A percentile compares a stretch with the other conserved stretches of the same genome.
These are phyloP conservation scores for Acanthamoeba castellanii DNA, from an alignment of 208 protist genomes.

Conservation along the genomic window DNA sequence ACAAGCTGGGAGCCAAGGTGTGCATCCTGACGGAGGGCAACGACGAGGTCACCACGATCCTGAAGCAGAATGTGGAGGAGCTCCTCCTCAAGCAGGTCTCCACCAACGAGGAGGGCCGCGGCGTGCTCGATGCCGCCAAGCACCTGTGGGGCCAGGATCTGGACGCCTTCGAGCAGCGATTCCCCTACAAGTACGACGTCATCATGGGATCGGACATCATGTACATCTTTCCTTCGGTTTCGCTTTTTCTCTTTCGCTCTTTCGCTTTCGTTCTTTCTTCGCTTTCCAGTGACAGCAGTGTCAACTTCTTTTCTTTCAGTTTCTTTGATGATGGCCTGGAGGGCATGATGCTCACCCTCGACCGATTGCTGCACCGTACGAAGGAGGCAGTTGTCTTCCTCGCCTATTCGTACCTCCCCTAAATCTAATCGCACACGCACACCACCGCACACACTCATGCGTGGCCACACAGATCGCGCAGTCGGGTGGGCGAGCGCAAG, in stretches of 20 bases:
- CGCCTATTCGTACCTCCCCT: neutral
- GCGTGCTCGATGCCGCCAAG: neutral
- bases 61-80: neutral
- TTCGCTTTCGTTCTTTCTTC: no score
- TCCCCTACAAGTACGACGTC: constrained; percentile 2
- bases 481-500: constrained; percentile 24
- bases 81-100: no score
- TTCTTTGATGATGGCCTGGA: constrained; percentile 18
- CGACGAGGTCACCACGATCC: neutral
- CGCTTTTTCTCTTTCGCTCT: neutral
- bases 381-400: neutral
- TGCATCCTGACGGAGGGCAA: constrained; percentile 35
- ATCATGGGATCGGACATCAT: constrained; percentile 32
- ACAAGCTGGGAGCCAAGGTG: neutral
- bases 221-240: neutral
- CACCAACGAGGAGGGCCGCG: neutral
- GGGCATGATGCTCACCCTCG: neutral
- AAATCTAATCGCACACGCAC: no score
- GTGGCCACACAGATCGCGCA: neutral
- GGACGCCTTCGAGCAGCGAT: neutral
- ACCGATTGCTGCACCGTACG: neutral
- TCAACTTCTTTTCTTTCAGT: neutral
- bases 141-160: constrained; percentile 5
- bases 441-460: neutral
- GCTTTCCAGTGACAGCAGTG: no score